These are phyloP conservation scores for Cornus kousa DNA, from an alignment of 148 eudicot genomes.

Conservation along the genomic window DNA sequence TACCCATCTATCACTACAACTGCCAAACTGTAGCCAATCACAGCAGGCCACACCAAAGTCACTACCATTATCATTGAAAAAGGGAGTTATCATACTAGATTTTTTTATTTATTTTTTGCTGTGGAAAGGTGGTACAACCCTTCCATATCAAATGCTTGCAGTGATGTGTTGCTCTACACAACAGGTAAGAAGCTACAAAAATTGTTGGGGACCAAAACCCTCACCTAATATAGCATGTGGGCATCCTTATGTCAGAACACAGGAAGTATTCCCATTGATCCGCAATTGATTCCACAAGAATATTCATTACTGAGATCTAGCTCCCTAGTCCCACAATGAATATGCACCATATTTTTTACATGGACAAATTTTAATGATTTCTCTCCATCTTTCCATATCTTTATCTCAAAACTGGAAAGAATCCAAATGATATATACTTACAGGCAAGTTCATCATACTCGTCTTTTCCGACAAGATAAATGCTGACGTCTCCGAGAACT, in stretches of 20 bases:
- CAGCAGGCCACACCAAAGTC: background rate
- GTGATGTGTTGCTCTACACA: background rate
- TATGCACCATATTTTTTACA: background rate
- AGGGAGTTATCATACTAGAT: background rate
- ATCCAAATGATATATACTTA: constrained; percentile 41
- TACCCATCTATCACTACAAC: background rate
- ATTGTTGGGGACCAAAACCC: background rate
- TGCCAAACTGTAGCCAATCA: background rate
- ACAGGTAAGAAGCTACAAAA: background rate
- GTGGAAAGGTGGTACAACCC: background rate
- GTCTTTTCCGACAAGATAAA: constrained; percentile 93
- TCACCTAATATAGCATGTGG: background rate
- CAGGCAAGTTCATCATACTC: constrained; percentile 97
- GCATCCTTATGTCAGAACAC: background rate
- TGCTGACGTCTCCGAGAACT: constrained; percentile 86
- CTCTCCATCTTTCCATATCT: background rate
- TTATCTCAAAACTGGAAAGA: background rate
- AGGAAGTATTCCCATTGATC: background rate
- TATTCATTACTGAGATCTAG: background rate
- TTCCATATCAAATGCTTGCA: background rate
- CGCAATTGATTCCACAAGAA: background rate
- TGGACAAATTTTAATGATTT: background rate
- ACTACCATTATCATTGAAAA: background rate
- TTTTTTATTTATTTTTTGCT: background rate
- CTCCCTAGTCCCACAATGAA: background rate